Evolutionary conservation across 208 protist species (phyloP).

Genomic region (Wallacemonas collosoma): DNA sequence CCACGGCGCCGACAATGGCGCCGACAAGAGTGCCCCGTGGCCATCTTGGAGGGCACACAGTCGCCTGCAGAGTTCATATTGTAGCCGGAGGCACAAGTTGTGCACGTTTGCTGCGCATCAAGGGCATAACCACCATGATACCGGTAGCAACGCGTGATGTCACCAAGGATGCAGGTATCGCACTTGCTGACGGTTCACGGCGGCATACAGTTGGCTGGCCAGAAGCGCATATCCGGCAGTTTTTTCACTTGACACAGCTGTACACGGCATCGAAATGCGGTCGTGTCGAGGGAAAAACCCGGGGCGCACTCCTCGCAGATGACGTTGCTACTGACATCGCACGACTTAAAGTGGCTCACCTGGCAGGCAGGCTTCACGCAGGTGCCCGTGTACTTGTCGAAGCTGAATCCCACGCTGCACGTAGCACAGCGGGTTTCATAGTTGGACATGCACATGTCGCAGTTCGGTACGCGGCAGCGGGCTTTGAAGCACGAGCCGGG

Average conservation of each 20-base stretch:
- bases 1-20: slow-evolving; percentile 10
- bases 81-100: not conserved
- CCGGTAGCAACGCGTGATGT: slow-evolving; percentile 3
- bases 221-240: slow-evolving; percentile 2
- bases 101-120: slow-evolving; percentile 2
- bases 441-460: slow-evolving; percentile 5
- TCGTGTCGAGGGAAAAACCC: not conserved
- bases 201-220: not conserved
- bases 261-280: not conserved
- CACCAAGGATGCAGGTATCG: slow-evolving; percentile 10
- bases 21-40: not conserved
- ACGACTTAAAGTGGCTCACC: slow-evolving; percentile 11
- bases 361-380: slow-evolving; percentile 17
- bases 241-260: not conserved
- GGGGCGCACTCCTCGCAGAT: slow-evolving; percentile 9
- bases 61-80: slow-evolving; percentile 4
- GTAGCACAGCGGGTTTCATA: slow-evolving; percentile 10
- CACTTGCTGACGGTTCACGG: slow-evolving; percentile 2
- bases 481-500: slow-evolving; percentile 8
- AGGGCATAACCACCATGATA: not conserved
- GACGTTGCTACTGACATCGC: slow-evolving; percentile 3
- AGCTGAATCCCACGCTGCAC: not conserved
- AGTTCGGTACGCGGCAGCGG: slow-evolving; percentile 5
- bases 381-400: slow-evolving; percentile 16
- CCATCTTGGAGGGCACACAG: slow-evolving; percentile 1